Percentiles rank a stretch among this genome's conserved stretches.
These are phyloP conservation scores for Rhizophagus clarus DNA, from an alignment of 192 early-diverging fungal genomes.

Conservation along the genomic window DNA sequence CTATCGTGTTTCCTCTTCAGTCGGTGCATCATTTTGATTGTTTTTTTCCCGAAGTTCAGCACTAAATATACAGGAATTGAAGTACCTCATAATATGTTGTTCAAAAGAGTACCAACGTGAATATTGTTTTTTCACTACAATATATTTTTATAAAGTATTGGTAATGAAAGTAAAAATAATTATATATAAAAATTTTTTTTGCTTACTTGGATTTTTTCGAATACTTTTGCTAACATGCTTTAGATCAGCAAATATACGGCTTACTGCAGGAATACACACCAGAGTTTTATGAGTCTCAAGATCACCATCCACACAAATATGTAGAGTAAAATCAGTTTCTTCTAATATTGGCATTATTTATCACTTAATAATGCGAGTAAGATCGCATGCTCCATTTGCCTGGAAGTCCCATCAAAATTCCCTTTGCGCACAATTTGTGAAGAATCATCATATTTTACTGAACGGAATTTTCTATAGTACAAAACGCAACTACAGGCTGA, in stretches of 20 bases:
- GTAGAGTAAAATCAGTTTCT: neutral
- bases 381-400: neutral
- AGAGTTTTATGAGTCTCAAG: neutral
- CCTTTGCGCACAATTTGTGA: neutral
- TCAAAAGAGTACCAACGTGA: neutral
- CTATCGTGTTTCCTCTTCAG: neutral
- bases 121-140: neutral
- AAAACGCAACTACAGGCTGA: neutral
- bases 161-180: too few species aligned
- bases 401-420: neutral
- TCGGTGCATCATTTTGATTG: too few species aligned
- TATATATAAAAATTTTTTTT: too few species aligned
- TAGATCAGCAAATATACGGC: neutral
- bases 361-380: neutral
- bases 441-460: too few species aligned
- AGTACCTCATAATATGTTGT: neutral
- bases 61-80: neutral
- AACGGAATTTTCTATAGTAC: neutral
- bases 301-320: neutral
- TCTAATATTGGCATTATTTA: neutral
- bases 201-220: neutral
- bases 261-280: neutral
- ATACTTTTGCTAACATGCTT: neutral
- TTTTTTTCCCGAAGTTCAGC: neutral
- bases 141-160: too few species aligned